Conservation (phyloP, 2,329 filamentous ascomycete species). For the Chaetomium olivaceum region DNA sequence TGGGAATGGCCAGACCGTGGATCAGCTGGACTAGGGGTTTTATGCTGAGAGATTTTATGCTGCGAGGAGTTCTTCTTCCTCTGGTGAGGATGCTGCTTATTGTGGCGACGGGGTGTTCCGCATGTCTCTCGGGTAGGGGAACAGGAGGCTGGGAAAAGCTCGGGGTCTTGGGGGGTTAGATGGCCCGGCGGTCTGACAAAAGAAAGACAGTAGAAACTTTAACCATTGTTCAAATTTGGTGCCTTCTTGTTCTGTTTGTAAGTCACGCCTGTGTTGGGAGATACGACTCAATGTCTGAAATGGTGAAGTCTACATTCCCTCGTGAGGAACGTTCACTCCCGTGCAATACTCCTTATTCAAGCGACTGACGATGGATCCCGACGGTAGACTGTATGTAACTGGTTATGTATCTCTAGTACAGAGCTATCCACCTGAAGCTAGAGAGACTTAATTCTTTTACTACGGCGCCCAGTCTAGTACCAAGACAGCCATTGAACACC, state of each 20-base stretch:
- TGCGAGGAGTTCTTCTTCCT: not conserved
- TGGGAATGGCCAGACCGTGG: constrained; percentile 36
- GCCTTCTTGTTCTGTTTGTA: not conserved
- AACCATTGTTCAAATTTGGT: not conserved
- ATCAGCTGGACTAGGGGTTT: constrained; percentile 40
- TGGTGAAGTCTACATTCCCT: not conserved
- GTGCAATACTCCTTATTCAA: not conserved
- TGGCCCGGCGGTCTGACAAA: not conserved
- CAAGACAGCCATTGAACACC: too few relatives aligned
- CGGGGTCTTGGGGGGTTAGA: not conserved
- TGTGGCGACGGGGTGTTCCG: not conserved
- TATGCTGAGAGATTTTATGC: not conserved
- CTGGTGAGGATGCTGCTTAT: not conserved
- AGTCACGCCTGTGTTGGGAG: not conserved
- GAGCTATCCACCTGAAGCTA: too few relatives aligned
- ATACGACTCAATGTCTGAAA: not conserved
- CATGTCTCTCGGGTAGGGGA: not conserved
- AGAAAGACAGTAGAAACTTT: not conserved
- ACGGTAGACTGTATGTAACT: too few relatives aligned
- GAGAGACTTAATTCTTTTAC: too few relatives aligned
- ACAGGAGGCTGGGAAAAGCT: not conserved
- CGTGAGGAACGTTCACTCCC: too few relatives aligned
- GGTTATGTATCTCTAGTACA: too few relatives aligned
- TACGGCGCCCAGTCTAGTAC: too few relatives aligned
- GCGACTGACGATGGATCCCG: too few relatives aligned